Percentiles rank a stretch among this genome's conserved stretches.
These are phyloP conservation scores for Xylaria digitata DNA, from an alignment of 2,329 filamentous ascomycete species.

Conservation along the genomic window DNA sequence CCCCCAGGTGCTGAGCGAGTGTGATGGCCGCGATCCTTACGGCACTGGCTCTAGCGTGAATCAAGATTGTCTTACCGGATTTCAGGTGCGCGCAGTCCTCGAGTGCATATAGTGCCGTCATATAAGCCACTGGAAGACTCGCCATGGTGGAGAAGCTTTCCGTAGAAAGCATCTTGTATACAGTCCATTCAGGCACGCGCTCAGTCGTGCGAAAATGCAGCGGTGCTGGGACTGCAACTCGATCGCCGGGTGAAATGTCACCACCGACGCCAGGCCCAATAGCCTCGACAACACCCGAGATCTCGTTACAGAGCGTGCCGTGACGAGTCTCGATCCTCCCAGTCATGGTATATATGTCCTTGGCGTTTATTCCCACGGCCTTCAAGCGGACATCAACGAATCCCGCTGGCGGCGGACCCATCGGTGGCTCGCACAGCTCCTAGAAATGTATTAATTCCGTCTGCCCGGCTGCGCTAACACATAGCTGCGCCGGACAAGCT, in stretches of 20 bases:
- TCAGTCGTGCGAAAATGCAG: constrained; percentile 44
- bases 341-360: constrained; percentile 44
- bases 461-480: too few relatives aligned
- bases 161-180: constrained; percentile 35
- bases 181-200: constrained; percentile 44
- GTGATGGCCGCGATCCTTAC: constrained; percentile 53
- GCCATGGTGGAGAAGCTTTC: constrained; percentile 42
- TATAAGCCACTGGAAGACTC: constrained; percentile 44
- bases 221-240: constrained; percentile 45
- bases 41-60: constrained; percentile 52
- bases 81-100: constrained; percentile 45
- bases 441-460: too few relatives aligned
- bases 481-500: too few relatives aligned
- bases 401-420: too few relatives aligned
- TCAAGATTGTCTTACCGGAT: constrained; percentile 49
- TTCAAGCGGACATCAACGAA: constrained; percentile 29
- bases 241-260: constrained; percentile 43
- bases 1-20: constrained; percentile 48
- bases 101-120: constrained; percentile 51
- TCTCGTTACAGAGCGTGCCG: constrained; percentile 44
- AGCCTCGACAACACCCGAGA: constrained; percentile 43
- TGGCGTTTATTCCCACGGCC: constrained; percentile 41
- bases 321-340: constrained; percentile 44
- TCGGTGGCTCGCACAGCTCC: constrained; percentile 18
- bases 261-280: constrained; percentile 37